Percentiles rank a stretch among this genome's conserved stretches.
Conservation (phyloP, 257 asterid species). For the Anisodus acutangulus region DNA sequence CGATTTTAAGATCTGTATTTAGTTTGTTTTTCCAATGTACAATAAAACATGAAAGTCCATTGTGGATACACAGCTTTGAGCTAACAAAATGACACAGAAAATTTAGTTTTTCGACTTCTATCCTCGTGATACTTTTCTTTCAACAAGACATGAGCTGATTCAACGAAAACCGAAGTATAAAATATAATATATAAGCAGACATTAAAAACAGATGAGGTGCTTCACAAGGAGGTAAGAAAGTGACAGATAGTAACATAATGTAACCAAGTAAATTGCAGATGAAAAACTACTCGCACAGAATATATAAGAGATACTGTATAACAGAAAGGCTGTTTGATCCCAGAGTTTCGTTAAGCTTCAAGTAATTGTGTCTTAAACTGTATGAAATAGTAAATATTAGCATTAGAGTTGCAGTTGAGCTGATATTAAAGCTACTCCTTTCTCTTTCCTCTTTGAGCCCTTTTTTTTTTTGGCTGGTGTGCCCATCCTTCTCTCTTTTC, state of each 20-base stretch:
- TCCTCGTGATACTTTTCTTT: neutral
- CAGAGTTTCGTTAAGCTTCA: neutral
- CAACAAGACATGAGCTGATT: neutral
- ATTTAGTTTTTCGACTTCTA: neutral
- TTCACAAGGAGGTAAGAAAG: too few relatives aligned
- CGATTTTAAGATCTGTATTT: neutral
- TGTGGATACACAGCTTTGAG: neutral
- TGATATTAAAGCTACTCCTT: neutral
- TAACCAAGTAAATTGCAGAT: conserved; percentile 7
- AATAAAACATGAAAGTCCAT: too few relatives aligned
- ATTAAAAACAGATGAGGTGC: neutral
- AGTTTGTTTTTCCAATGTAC: neutral
- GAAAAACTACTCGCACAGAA: neutral
- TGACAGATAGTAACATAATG: neutral
- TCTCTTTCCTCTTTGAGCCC: neutral
- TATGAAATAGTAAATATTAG: neutral
- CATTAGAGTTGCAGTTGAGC: neutral
- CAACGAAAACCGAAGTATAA: neutral
- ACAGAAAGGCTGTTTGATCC: conserved; percentile 1
- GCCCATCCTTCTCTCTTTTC: neutral
- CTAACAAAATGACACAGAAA: neutral
- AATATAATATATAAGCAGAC: neutral
- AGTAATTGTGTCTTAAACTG: neutral
- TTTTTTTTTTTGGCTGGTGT: neutral
- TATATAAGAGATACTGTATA: neutral